Evolutionary conservation across 305 asterid species (phyloP), one percentile per base, ranked within the genome.

Genomic region (Withania somnifera): DNA sequence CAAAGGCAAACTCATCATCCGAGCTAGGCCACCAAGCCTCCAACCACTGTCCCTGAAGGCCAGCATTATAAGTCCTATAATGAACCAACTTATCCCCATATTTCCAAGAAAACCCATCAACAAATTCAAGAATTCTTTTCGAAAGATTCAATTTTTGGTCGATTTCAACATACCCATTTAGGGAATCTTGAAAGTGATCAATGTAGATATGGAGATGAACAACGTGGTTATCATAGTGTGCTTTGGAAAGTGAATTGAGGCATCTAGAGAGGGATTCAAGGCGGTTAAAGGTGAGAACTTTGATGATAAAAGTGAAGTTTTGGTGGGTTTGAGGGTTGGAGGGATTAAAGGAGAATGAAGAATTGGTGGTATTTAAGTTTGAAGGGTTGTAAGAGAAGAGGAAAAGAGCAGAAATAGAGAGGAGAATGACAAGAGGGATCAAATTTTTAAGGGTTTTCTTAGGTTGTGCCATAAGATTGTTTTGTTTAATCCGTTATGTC

Each of bases 21-120:
- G 95, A 90, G 57, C 85, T 67, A 51, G 98, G 98, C 98, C 97
- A 93, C 98, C 98, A 93, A 3, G 97, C 86, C 71, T 95, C 98
- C 14, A 95, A 86, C 98, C 98, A 95, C 88, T 95, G 97, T 10
- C 93, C 92, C 89, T 93, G 98, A 71, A 93, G 93, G 22, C 97
- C 98, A 52, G 87, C 97, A 85, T 92, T 93, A 19, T 87, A 83
- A 66, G 93, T 92, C 86, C 98, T 87, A 82, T 87, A 93, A 84
- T 92, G 98, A 87, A 93, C 94, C 63, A 92, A 19, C 86, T 92
- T 92, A 34, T 87, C 89, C 26, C 94, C 97, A 50, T 82, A 88
- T 77, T 78, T 82, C 97, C 97, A 92, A 19, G 81, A 83, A 82
- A 90, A 91, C 69, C 85, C 93, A 88, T 92, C 91, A 6, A 88